These are phyloP conservation scores for Diplodia mutila DNA, from an alignment of 2,329 filamentous ascomycete genomes.

Conservation along the genomic window DNA sequence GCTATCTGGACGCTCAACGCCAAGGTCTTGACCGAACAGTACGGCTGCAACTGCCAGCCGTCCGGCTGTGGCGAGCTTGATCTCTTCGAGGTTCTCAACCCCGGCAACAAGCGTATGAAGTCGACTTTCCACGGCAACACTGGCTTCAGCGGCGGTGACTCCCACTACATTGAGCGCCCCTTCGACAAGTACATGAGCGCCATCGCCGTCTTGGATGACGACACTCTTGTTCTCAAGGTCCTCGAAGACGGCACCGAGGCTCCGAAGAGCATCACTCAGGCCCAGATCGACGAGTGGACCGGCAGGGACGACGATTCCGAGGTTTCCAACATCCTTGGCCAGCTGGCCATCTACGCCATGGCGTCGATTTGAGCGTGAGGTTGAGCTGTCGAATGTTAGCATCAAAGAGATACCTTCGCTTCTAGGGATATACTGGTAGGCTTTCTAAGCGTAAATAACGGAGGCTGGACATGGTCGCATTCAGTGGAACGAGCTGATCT, in stretches of 20 bases:
- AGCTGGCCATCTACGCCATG: slow-evolving; percentile 28
- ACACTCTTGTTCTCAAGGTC: slow-evolving; percentile 42
- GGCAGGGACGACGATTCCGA: slow-evolving; percentile 47
- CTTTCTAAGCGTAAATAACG: slow-evolving; percentile 14
- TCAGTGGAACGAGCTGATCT: slow-evolving; percentile 7
- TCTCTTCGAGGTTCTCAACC: slow-evolving; percentile 70
- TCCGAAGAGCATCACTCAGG: slow-evolving; percentile 16
- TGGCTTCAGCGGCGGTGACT: slow-evolving; percentile 65
- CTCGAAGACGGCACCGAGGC: slow-evolving; percentile 56
- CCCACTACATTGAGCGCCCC: slow-evolving; percentile 73
- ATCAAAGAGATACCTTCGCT: neutral
- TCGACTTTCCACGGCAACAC: slow-evolving; percentile 66
- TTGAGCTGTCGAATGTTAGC: neutral
- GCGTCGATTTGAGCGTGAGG: neutral
- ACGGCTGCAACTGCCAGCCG: slow-evolving; percentile 76
- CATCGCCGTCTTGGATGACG: slow-evolving; percentile 46
- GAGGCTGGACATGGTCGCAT: slow-evolving; percentile 13
- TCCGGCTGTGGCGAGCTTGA: slow-evolving; percentile 75
- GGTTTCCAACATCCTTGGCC: slow-evolving; percentile 37
- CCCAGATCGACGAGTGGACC: slow-evolving; percentile 34
- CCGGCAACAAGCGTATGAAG: slow-evolving; percentile 69
- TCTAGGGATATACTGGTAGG: neutral
- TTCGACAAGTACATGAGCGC: slow-evolving; percentile 63
- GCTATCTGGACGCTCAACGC: slow-evolving; percentile 78
- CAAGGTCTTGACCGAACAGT: slow-evolving; percentile 71